Conservation (phyloP, 352 stramenopile genomes). For the Peronospora destructor region DNA sequence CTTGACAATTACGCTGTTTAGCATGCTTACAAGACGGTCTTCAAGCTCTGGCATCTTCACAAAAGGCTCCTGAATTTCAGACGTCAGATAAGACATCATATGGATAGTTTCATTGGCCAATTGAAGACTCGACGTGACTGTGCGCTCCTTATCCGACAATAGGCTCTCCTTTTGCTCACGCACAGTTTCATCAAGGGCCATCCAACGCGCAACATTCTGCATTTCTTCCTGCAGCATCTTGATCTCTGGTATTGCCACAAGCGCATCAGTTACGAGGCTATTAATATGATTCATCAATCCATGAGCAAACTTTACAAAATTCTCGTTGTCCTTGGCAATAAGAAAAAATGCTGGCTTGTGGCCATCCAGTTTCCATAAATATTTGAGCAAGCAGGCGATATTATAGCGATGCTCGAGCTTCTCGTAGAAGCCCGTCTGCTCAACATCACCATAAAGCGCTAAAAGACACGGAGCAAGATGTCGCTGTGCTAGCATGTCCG, state of each 20-base stretch:
- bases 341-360: conserved; percentile 92
- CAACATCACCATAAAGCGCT: conserved; percentile 96
- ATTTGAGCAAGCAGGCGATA: conserved; percentile 95
- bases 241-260: conserved; percentile 95
- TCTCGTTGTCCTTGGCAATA: conserved; percentile 89
- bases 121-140: conserved; percentile 89
- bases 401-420: conserved; percentile 95
- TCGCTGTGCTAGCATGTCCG: conserved; percentile 60
- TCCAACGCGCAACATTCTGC: conserved; percentile 67
- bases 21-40: conserved; percentile 92
- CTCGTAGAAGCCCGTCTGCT: conserved; percentile 97
- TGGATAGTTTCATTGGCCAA: conserved; percentile 96
- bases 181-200: conserved; percentile 85
- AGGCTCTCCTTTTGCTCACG: conserved; percentile 85
- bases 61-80: conserved; percentile 91
- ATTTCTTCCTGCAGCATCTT: conserved; percentile 90
- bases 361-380: conserved; percentile 91
- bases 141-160: conserved; percentile 85
- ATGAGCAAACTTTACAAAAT: conserved; percentile 98
- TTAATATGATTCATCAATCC: conserved; percentile 99
- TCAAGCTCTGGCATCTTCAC: conserved; percentile 89
- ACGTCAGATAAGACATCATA: conserved; percentile 97
- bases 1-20: conserved; percentile 94
- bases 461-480: conserved; percentile 93
- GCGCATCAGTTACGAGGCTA: conserved; percentile 90